Evolutionary conservation across 2,329 filamentous ascomycete genomes (phyloP).

Genomic region (Neofusicoccum sp.): DNA sequence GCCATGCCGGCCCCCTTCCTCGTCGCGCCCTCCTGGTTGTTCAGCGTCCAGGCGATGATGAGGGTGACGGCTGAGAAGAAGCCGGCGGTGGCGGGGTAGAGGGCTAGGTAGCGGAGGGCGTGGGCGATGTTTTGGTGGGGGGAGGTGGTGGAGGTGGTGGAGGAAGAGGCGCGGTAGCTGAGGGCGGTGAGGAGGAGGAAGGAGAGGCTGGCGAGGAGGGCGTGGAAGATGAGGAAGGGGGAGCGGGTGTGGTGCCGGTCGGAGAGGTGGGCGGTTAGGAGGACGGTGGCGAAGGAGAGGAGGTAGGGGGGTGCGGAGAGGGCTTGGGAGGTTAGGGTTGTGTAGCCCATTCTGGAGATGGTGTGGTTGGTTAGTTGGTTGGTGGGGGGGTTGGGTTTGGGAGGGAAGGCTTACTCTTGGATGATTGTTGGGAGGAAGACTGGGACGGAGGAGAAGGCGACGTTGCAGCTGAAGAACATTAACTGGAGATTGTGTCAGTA

Average conservation of each 20-base stretch:
- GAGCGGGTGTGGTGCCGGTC: constrained; percentile 65
- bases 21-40: constrained; percentile 71
- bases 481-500: constrained; percentile 30
- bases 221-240: constrained; percentile 65
- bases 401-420: constrained; percentile 46
- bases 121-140: constrained; percentile 60
- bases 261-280: constrained; percentile 69
- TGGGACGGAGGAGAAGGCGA: constrained; percentile 83
- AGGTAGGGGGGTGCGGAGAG: constrained; percentile 81
- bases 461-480: constrained; percentile 87
- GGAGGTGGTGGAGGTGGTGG: constrained; percentile 31
- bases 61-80: constrained; percentile 86
- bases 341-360: constrained; percentile 72
- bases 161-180: constrained; percentile 40
- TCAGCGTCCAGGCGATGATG: constrained; percentile 84
- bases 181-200: constrained; percentile 62
- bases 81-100: constrained; percentile 75
- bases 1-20: constrained; percentile 75
- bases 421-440: constrained; percentile 85
- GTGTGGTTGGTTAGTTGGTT: not conserved
- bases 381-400: not conserved
- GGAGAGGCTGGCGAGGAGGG: constrained; percentile 62
- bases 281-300: constrained; percentile 67
- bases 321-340: constrained; percentile 66
- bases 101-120: constrained; percentile 65